phyloP scores from a whole-genome alignment of 352 stramenopile species.

The Globisporangium ultimum region DNA sequence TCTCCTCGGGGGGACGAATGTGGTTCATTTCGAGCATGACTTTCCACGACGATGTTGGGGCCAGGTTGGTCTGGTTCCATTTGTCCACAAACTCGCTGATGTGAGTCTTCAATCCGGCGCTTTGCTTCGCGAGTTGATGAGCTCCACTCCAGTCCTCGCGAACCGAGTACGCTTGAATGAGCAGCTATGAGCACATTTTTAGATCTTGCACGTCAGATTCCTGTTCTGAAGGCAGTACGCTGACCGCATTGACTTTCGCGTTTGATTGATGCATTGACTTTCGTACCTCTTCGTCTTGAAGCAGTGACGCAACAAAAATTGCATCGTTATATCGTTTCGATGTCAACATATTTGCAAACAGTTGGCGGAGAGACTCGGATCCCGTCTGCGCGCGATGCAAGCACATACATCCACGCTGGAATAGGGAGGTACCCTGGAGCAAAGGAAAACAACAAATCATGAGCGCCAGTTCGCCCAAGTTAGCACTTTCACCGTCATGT shows the following conservation, averaged over 20 bases:
- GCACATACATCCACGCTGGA: slow-evolving; percentile 49
- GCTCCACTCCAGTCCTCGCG: slow-evolving; percentile 18
- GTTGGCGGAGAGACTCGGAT: slow-evolving; percentile 15
- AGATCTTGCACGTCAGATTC: too few relatives aligned
- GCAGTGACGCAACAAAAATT: slow-evolving; percentile 46
- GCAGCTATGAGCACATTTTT: slow-evolving; percentile 2
- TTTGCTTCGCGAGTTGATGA: slow-evolving; percentile 7
- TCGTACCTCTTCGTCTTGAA: slow-evolving; percentile 30
- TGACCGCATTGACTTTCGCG: neutral
- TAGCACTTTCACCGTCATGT: neutral
- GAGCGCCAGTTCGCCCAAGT: neutral
- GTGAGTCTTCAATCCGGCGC: neutral
- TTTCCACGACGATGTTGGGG: slow-evolving; percentile 12
- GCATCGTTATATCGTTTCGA: slow-evolving; percentile 33
- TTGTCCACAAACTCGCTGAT: slow-evolving; percentile 7
- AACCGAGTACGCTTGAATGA: slow-evolving; percentile 10
- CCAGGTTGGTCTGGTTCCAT: slow-evolving; percentile 9
- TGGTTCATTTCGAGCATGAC: slow-evolving; percentile 12
- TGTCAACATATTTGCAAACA: slow-evolving; percentile 20
- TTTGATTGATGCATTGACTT: neutral
- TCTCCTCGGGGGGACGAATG: slow-evolving; percentile 9
- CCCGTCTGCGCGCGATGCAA: slow-evolving; percentile 31
- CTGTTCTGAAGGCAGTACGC: too few relatives aligned
- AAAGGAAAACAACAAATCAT: neutral
- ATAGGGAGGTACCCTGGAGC: slow-evolving; percentile 49